Conservation (phyloP, 768 basidiomycete species). For the Mycena venus region DNA sequence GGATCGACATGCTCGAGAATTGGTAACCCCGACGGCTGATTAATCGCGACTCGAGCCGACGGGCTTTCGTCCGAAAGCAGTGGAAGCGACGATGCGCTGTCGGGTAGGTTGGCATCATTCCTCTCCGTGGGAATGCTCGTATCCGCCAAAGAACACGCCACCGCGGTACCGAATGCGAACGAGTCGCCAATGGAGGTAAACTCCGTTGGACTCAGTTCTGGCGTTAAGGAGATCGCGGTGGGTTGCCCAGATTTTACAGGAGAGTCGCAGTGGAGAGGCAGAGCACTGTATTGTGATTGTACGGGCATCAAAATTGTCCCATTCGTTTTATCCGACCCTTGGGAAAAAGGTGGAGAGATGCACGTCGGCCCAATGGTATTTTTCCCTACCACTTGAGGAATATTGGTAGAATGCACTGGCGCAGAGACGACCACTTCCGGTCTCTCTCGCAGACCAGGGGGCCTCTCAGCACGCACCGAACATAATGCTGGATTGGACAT, state of each 20-base stretch:
- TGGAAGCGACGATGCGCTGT: too few species aligned
- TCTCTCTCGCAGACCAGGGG: not conserved
- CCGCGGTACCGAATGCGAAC: not conserved
- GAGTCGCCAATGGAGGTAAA: not conserved
- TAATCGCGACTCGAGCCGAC: not conserved
- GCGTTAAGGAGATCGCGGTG: not conserved
- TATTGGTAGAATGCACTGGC: conserved; percentile 5
- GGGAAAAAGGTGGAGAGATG: not conserved
- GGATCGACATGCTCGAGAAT: not conserved
- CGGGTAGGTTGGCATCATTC: too few species aligned
- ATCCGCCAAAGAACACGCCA: not conserved
- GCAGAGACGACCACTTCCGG: not conserved
- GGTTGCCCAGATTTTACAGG: not conserved
- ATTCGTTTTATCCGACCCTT: not conserved
- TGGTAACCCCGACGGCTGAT: not conserved
- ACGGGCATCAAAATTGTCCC: not conserved
- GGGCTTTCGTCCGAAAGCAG: too few species aligned
- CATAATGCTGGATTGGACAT: not conserved
- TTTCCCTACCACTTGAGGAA: not conserved
- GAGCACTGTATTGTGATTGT: not conserved
- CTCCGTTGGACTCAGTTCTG: not conserved
- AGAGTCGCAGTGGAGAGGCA: not conserved
- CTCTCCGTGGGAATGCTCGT: not conserved
- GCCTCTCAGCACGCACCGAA: not conserved
- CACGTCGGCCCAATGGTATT: not conserved